Conservation (phyloP, 2,329 filamentous ascomycete species). For the Pseudogymnoascus sp. region DNA sequence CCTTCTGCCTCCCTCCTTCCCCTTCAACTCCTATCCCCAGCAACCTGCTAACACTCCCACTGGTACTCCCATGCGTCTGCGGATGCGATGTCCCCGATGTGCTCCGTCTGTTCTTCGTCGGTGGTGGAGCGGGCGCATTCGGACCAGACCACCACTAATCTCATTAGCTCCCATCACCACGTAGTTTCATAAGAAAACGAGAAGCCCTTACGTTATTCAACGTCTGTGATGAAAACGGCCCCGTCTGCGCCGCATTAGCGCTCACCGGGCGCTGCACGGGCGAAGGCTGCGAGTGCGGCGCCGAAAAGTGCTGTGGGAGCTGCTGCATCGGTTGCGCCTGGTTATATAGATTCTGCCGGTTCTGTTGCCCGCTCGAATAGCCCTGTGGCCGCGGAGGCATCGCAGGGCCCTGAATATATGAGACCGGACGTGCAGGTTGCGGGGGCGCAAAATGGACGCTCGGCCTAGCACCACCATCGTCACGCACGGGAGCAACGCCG, state of each 20-base stretch:
- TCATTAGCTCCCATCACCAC: neutral
- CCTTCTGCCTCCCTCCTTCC: slow-evolving; percentile 1
- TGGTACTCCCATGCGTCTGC: neutral
- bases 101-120: neutral
- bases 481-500: slow-evolving; percentile 32
- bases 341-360: neutral
- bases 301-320: slow-evolving; percentile 21
- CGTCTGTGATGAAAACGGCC: slow-evolving; percentile 9
- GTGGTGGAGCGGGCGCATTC: neutral
- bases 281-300: slow-evolving; percentile 21
- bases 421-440: slow-evolving; percentile 12
- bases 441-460: slow-evolving; percentile 13
- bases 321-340: slow-evolving; percentile 7
- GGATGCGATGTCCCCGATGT: neutral
- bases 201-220: slow-evolving; percentile 9
- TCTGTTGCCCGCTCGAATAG: neutral
- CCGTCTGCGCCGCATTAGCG: slow-evolving; percentile 12
- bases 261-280: slow-evolving; percentile 23
- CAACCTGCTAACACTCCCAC: neutral
- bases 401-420: neutral
- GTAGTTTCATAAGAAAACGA: neutral
- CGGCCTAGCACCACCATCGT: neutral
- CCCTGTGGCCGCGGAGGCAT: neutral
- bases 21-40: slow-evolving; percentile 1
- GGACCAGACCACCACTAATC: slow-evolving; percentile 4